Evolutionary conservation across 106 monocot genomes (phyloP).

Genomic region (Triglochin maritima): DNA sequence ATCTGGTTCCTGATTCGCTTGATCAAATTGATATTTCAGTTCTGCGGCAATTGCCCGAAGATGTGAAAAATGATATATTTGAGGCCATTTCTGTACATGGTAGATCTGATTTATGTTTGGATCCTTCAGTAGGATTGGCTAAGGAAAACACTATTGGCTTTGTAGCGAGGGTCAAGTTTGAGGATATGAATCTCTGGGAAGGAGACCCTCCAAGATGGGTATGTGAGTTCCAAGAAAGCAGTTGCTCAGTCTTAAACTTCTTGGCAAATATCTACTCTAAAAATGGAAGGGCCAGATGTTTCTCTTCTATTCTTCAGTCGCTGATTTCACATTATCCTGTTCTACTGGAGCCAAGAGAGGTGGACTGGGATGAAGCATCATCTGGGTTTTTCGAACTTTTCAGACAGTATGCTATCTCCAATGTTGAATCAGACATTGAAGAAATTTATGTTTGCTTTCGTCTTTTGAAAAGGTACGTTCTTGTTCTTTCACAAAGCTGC

Average conservation of each 20-base stretch:
- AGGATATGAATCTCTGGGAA: constrained; percentile 31
- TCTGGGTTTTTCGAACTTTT: constrained; percentile 41
- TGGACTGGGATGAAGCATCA: constrained; percentile 40
- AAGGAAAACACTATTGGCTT: not conserved
- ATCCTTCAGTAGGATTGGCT: constrained; percentile 2
- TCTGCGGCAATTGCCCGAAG: constrained; percentile 47
- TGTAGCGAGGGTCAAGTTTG: constrained; percentile 1
- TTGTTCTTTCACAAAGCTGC: not conserved
- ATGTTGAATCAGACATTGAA: constrained; percentile 71
- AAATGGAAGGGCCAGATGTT: constrained; percentile 14
- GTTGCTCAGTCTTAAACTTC: constrained; percentile 34
- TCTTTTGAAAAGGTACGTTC: constrained; percentile 52
- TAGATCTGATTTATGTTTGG: constrained; percentile 3
- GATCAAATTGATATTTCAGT: constrained; percentile 43
- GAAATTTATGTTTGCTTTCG: constrained; percentile 83
- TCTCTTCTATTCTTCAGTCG: constrained; percentile 51
- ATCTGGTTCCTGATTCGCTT: constrained; percentile 38
- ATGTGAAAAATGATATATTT: constrained; percentile 28
- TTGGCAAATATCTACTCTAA: constrained; percentile 34
- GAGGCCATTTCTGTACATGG: constrained; percentile 30
- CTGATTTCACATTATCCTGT: constrained; percentile 21
- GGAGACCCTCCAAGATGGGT: constrained; percentile 71
- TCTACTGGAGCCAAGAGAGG: constrained; percentile 15
- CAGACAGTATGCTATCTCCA: constrained; percentile 55
- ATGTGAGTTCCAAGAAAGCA: constrained; percentile 37